phyloP scores from a whole-genome alignment of 768 basidiomycete genomes.

The Goffeauzyma gilvescens region DNA sequence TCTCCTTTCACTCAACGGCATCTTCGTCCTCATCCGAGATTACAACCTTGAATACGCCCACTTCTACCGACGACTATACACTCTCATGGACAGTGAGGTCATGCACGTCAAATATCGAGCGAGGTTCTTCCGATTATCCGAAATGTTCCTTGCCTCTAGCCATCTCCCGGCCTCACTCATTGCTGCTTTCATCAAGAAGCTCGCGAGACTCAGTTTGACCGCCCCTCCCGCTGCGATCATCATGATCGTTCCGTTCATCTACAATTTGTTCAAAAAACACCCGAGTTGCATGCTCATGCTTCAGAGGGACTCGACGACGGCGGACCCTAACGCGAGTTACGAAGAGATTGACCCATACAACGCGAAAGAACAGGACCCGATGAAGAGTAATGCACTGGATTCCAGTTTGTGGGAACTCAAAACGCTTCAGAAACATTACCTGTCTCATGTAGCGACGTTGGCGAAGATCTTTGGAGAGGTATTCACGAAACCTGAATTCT shows the following conservation, averaged over 20 bases:
- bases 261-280: slow-evolving; percentile 82
- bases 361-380: slow-evolving; percentile 48
- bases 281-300: slow-evolving; percentile 85
- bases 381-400: slow-evolving; percentile 56
- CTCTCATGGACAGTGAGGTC: slow-evolving; percentile 67
- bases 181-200: slow-evolving; percentile 82
- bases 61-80: slow-evolving; percentile 81
- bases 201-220: slow-evolving; percentile 60
- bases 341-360: slow-evolving; percentile 48
- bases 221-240: slow-evolving; percentile 82
- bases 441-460: slow-evolving; percentile 66
- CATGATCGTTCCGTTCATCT: slow-evolving; percentile 77
- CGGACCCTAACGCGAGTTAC: slow-evolving; percentile 35
- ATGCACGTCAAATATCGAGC: slow-evolving; percentile 83
- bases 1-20: slow-evolving; percentile 69
- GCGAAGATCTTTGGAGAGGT: slow-evolving; percentile 70
- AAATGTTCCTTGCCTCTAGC: slow-evolving; percentile 76
- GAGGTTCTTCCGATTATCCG: slow-evolving; percentile 80
- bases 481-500: slow-evolving; percentile 76
- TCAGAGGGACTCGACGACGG: slow-evolving; percentile 37
- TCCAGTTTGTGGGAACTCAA: slow-evolving; percentile 87
- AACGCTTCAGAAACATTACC: slow-evolving; percentile 62
- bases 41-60: slow-evolving; percentile 96
- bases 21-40: slow-evolving; percentile 76
- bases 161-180: slow-evolving; percentile 78